These are phyloP conservation scores for Acacia crassicarpa DNA, from an alignment of 306 rosid species.

Conservation along the genomic window DNA sequence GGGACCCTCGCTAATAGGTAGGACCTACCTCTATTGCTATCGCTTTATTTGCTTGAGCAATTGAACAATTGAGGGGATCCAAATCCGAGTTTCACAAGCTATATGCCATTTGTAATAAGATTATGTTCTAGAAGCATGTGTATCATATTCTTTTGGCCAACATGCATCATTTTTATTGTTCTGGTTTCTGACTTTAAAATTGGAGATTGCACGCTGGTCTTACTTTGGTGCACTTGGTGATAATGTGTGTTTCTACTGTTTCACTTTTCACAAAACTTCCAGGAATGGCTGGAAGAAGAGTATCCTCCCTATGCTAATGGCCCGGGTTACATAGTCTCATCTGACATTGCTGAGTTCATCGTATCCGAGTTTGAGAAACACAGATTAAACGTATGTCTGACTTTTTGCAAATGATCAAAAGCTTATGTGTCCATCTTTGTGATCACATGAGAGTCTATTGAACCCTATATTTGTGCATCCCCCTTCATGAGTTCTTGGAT, in stretches of 20 bases:
- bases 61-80: background rate
- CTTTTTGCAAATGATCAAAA: background rate
- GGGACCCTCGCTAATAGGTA: background rate
- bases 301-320: conserved; percentile 95
- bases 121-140: background rate
- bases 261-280: conserved; percentile 11
- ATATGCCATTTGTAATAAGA: background rate
- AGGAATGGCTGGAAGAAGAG: conserved; percentile 98
- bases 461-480: background rate
- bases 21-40: background rate
- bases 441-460: background rate
- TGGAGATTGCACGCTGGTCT: background rate
- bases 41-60: background rate
- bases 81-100: background rate
- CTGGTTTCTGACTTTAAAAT: background rate
- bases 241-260: background rate
- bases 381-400: conserved; percentile 61
- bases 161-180: background rate
- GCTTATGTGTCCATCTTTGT: background rate
- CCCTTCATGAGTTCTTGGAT: background rate
- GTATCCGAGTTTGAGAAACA: conserved; percentile 69
- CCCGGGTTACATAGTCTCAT: conserved; percentile 82
- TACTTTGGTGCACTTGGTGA: background rate
- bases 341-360: conserved; percentile 69
- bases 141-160: background rate